Evolutionary conservation across 2,329 filamentous ascomycete genomes (phyloP), one percentile per base, ranked within the genome.

Genomic region (Coniochaeta sp.): DNA sequence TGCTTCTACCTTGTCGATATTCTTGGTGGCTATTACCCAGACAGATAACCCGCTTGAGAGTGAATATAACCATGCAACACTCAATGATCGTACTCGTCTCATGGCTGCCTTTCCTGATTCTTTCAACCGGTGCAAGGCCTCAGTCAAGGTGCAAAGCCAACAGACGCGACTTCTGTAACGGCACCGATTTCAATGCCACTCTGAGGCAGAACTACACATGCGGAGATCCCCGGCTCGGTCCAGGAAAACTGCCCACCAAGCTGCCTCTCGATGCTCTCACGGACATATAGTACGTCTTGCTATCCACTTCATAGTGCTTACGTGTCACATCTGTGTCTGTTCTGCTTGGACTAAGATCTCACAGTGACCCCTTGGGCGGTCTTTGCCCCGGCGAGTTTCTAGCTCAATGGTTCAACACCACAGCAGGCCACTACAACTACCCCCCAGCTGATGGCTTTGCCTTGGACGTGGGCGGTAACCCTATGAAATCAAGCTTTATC

Each of bases 371-470:
- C 26, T 64, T 65, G 55, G 64, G 64, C 34, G 63, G 64, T 0
- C 44, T 67, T 7, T 67, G 64, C 47, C 76, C 77, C 0, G 73
- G 71, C 1, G 64, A 73, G n/a, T 80, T 78, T 60, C 67, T 78
- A 8, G 59, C 64, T 1, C 63, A 61, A 1, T 78, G 70, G 69
- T 75, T 69, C 8, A 64, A 72, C 36, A 60, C 60, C 5, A 58
- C 56, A 0, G 57, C 64, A 3, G 66, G 64, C 1, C 65, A 59
- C 38, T 74, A 68, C 59, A 63, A 59, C 12, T 81, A 79, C 61
- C 80, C 79, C 0, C 68, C 70, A 0, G 61, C 71, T 5, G 69
- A 75, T 47, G 79, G 80, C 5, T 82, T 79, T 59, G 66, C 73
- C 22, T 60, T 76, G 3, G 70, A 74, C 62, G 68, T 67, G 5